Base-by-base conservation (phyloP, 371 early-diverging fungal genomes). In the Mortierella sp. region DNA sequence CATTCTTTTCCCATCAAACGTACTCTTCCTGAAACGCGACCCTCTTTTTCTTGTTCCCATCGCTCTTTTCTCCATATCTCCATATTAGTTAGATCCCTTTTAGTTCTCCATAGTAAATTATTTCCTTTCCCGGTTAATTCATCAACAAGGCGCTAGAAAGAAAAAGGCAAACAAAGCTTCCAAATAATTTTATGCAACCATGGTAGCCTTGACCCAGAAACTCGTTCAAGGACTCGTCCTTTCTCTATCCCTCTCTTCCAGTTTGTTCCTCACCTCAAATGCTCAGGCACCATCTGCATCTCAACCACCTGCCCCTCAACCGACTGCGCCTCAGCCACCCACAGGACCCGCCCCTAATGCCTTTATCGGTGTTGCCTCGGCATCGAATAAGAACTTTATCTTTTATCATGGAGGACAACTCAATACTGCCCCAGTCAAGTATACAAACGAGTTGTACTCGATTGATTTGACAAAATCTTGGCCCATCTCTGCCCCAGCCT, bases 321-420 rank as follows among this genome's bases (percentile, higher is more conserved):
- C 47, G 28, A 6, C 63, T 22, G 19, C 58, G 1, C 64, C 22
- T 47, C 76, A 22, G 28, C 64, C 56, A n/a, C 49, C 64, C 22
- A n/a, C 55, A 37, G 6, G 29, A 9, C 2, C 73, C 28, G 49
- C 56, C 7, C 77, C 77, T 22, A 34, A 19, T 1, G 73, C 57
- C 4, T 73, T 79, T 35, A 0, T 49, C 19, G 56, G 57, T 5
- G 2, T 73, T 28, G 74, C 79, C 26, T 69, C 79, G 1, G 64
- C 64, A 2, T 7, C 64, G 13, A 58, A 35, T 54, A 69, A 63
- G 2, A 65, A 73, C 54, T 26, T 17, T 22, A 51, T 73, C 57
- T 73, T 40, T 19, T 70, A 55, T 45, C 74, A 79, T 13, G 79
- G 79, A 40, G 79, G 79, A 37, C 68, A 54, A 40, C 28, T 77